These are phyloP conservation scores for Aegilops sharonensis DNA, from an alignment of 176 grass and related monocot genomes.

Conservation along the genomic window DNA sequence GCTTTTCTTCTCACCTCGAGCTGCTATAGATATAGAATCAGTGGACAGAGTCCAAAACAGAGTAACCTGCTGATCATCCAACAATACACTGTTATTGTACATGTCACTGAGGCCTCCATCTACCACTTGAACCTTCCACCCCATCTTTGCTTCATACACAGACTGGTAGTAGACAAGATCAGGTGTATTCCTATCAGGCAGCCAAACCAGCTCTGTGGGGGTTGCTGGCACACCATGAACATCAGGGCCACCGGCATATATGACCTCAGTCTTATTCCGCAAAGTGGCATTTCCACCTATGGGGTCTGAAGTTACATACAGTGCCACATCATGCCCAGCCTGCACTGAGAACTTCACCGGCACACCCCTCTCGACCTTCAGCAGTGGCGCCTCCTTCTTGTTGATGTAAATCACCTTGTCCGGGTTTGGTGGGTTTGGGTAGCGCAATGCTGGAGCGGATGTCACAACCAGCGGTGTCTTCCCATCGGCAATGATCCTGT, in stretches of 20 bases:
- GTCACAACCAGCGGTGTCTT: constrained; percentile 78
- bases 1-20: constrained; percentile 64
- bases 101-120: constrained; percentile 90
- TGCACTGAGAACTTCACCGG: constrained; percentile 85
- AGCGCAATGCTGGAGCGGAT: constrained; percentile 67
- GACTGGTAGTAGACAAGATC: constrained; percentile 95
- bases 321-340: constrained; percentile 87
- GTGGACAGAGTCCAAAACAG: constrained; percentile 71
- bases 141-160: constrained; percentile 78
- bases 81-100: constrained; percentile 69
- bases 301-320: constrained; percentile 81
- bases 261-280: constrained; percentile 77
- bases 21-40: constrained; percentile 74
- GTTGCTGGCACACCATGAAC: constrained; percentile 83
- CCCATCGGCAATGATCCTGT: constrained; percentile 66
- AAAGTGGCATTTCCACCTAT: constrained; percentile 90
- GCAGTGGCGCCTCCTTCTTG: constrained; percentile 88
- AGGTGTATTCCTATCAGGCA: constrained; percentile 89
- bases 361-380: constrained; percentile 91
- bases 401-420: constrained; percentile 93
- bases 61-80: constrained; percentile 77
- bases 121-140: constrained; percentile 92
- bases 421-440: constrained; percentile 91
- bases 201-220: constrained; percentile 74
- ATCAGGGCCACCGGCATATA: constrained; percentile 88